These are phyloP conservation scores for Psilocybe azurescens DNA, from an alignment of 768 basidiomycete species.

Conservation along the genomic window DNA sequence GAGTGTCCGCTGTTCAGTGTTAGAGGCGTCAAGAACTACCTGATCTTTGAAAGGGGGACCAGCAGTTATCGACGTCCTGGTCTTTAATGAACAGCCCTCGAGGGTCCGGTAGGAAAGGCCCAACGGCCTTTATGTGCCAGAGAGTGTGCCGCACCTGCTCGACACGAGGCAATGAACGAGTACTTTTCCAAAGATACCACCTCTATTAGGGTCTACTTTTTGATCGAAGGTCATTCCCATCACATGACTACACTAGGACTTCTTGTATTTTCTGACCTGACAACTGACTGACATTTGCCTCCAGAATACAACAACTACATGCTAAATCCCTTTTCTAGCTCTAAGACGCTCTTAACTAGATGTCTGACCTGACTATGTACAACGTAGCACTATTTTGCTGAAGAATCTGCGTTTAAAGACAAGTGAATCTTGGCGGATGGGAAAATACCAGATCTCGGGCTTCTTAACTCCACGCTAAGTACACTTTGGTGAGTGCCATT, in stretches of 20 bases:
- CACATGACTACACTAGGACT: conserved; percentile 9
- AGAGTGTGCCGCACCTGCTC: conserved; percentile 24
- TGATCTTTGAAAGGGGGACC: conserved; percentile 25
- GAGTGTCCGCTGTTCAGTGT: conserved; percentile 18
- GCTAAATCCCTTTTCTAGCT: conserved; percentile 8
- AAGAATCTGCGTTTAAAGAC: not conserved
- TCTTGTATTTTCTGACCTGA: conserved; percentile 11
- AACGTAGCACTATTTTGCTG: not conserved
- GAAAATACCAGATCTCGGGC: conserved; percentile 1
- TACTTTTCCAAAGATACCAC: conserved; percentile 12
- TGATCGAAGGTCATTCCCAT: conserved; percentile 1
- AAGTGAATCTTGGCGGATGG: conserved; percentile 4
- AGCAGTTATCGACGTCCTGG: conserved; percentile 31
- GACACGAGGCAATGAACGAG: conserved; percentile 39
- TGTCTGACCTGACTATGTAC: not conserved
- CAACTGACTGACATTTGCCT: conserved; percentile 17
- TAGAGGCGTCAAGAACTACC: conserved; percentile 25
- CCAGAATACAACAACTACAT: conserved; percentile 1
- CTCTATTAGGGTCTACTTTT: conserved; percentile 9
- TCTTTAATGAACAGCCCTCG: conserved; percentile 35
- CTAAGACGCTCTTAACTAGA: conserved; percentile 1
- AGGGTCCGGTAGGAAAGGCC: conserved; percentile 28
- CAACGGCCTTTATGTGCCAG: conserved; percentile 34
- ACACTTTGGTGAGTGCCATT: conserved; percentile 1
- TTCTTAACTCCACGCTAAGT: conserved; percentile 10